phyloP scores from a whole-genome alignment of 1,284 basidiomycete genomes.

The Blastosporella zonata region DNA sequence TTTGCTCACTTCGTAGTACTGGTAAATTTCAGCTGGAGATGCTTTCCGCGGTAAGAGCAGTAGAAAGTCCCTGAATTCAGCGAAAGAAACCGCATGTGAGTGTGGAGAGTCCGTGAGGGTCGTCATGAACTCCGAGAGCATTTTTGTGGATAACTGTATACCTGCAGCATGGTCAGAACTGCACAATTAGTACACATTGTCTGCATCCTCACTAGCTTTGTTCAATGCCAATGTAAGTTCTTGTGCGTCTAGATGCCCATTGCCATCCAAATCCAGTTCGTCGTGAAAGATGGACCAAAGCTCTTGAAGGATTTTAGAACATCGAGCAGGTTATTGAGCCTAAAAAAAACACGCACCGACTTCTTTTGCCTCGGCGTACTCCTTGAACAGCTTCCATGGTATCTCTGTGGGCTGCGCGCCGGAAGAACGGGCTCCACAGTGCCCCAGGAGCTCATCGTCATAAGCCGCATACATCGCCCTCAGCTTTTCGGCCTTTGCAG shows the following conservation, averaged over 20 bases:
- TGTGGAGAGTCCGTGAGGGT: slow-evolving; percentile 68
- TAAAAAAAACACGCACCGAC: slow-evolving; percentile 49
- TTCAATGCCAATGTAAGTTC: slow-evolving; percentile 71
- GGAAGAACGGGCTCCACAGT: slow-evolving; percentile 52
- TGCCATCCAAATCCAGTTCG: slow-evolving; percentile 82
- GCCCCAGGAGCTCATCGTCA: slow-evolving; percentile 71
- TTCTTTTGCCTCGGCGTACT: slow-evolving; percentile 77
- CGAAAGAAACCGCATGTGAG: slow-evolving; percentile 73
- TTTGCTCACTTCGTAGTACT: slow-evolving; percentile 77
- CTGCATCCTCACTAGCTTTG: slow-evolving; percentile 62
- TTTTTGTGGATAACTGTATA: slow-evolving; percentile 63
- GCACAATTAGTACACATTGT: not conserved
- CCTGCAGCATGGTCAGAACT: slow-evolving; percentile 40
- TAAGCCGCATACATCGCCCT: slow-evolving; percentile 78
- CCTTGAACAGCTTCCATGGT: slow-evolving; percentile 77
- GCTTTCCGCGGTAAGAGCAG: slow-evolving; percentile 80
- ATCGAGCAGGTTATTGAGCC: slow-evolving; percentile 16
- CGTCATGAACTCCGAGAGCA: slow-evolving; percentile 78
- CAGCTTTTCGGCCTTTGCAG: slow-evolving; percentile 67
- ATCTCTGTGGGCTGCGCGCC: slow-evolving; percentile 48
- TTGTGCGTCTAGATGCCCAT: slow-evolving; percentile 73
- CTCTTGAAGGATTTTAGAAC: slow-evolving; percentile 41
- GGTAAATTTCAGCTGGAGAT: slow-evolving; percentile 84
- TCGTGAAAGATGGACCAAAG: slow-evolving; percentile 89
- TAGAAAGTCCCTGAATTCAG: slow-evolving; percentile 88